Evolutionary conservation across 768 basidiomycete species (phyloP), one percentile per base, ranked within the genome.

Genomic region (Pulveroboletus frians): DNA sequence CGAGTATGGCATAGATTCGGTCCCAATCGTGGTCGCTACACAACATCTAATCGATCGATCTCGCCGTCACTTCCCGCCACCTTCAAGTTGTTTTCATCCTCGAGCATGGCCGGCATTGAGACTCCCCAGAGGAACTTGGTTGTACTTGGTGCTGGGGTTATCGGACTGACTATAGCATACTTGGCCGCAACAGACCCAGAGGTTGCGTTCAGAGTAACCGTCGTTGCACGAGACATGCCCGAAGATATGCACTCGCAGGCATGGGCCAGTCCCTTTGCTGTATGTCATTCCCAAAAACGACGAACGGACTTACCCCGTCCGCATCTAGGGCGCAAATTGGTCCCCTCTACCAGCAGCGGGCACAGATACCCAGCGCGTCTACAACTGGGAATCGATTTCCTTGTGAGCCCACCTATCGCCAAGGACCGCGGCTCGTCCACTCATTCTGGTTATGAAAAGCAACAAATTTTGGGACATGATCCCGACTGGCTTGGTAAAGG

Each of bases 231-330:
- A 46, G 71, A 72, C 47, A 70, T 72, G 63, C 68, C 69, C 2
- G 54, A 65, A 39, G 63, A 67, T 38, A 62, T 59, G 55, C 65
- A 65, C 39, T 76, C 74, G 4, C 73, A 75, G 44, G 73, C 67
- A 4, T 77, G 73, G 64, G 68, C 76, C 9, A 77, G 73, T 46
- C 77, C 77, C n/a, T 78, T 76, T 63, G 76, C 77, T 50, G 75
- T 76, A 49, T 45, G 71, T 61, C 20, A 20, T 39, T 17, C 14
- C 36, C 35, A 27, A 6, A 26, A 5, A 14, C 35, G 17, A 46
- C 34, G 14, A 11, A 18, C 23, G 39, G 9, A 2, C 39, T 38
- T 17, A 6, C 17, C 36, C 20, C 8, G 3, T 44, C 34, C 17
- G 52, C 18, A 26, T 3, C 5, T 47, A 77, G 76, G 76, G 75